Percentiles rank a stretch among this genome's conserved stretches.
Evolutionary conservation across 306 rosid species (phyloP).

Genomic region (Carpinus fangiana): DNA sequence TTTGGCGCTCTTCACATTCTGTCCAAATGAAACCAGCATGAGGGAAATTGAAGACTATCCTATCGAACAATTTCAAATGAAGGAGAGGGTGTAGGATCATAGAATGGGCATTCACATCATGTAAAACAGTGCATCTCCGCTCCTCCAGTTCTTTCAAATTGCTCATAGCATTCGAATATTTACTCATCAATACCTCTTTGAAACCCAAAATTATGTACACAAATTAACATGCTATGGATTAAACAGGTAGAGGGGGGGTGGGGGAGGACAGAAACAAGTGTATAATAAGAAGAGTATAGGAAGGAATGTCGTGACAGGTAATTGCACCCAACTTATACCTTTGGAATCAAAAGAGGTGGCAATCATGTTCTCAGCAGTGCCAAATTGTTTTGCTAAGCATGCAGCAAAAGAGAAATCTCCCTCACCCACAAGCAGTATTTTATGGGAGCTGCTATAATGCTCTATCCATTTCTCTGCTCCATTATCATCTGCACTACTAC

Average conservation of each 20-base stretch:
- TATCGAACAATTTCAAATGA: slow-evolving; percentile 23
- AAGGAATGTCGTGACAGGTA: neutral
- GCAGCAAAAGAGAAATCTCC: slow-evolving; percentile 41
- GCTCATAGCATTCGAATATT: neutral
- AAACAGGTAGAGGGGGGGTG: no score
- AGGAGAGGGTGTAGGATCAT: slow-evolving; percentile 18
- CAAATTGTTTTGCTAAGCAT: slow-evolving; percentile 31
- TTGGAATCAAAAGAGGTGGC: slow-evolving; percentile 32
- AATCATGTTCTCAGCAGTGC: slow-evolving; percentile 26
- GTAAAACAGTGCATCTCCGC: slow-evolving; percentile 21
- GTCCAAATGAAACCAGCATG: slow-evolving; percentile 25
- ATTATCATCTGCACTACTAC: neutral
- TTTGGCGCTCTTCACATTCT: neutral
- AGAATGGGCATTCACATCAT: slow-evolving; percentile 16
- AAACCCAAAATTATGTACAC: neutral
- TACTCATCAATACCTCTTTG: neutral
- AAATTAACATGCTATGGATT: neutral
- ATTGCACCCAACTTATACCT: slow-evolving; percentile 7
- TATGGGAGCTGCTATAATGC: slow-evolving; percentile 29
- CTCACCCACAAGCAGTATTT: slow-evolving; percentile 33
- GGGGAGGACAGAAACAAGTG: neutral
- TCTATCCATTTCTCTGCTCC: slow-evolving; percentile 14
- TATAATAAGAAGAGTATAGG: neutral
- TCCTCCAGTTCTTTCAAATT: slow-evolving; percentile 16
- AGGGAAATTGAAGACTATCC: slow-evolving; percentile 38